phyloP scores from a whole-genome alignment of 139 green algal genomes.

The Astrephomene gubernaculifera region DNA sequence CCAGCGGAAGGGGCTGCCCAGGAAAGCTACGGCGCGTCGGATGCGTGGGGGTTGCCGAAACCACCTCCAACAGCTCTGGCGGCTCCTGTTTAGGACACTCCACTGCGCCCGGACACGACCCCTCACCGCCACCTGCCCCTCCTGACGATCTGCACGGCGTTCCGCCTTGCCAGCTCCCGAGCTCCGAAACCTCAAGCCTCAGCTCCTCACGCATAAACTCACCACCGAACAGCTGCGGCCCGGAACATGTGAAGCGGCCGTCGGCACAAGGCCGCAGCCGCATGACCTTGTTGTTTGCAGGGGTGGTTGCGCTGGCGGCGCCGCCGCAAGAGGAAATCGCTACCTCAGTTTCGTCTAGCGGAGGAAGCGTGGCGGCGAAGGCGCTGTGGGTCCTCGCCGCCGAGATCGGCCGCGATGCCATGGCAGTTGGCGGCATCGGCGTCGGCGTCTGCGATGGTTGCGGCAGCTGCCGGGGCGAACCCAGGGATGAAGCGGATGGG shows the following conservation, averaged over 20 bases:
- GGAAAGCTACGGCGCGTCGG: not conserved
- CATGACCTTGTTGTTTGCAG: not conserved
- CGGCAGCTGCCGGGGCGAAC: too few relatives aligned
- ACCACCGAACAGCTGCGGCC: not conserved
- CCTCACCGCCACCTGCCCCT: not conserved
- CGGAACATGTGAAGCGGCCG: constrained; percentile 1
- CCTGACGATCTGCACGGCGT: not conserved
- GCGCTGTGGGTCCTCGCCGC: too few relatives aligned
- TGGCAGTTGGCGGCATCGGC: not conserved
- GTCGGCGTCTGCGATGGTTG: not conserved
- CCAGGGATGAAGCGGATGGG: too few relatives aligned
- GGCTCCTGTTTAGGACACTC: not conserved
- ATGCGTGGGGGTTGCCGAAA: too few relatives aligned
- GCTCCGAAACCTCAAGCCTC: not conserved
- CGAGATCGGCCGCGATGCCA: not conserved
- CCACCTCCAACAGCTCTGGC: not conserved
- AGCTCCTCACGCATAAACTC: not conserved
- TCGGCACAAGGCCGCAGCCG: not conserved
- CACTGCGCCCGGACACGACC: not conserved
- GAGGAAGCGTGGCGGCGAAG: not conserved
- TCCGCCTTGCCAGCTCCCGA: not conserved
- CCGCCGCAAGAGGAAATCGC: not conserved
- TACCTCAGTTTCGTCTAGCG: not conserved
- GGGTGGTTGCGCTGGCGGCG: not conserved
- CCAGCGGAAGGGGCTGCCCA: not conserved